These are phyloP conservation scores for Yamadazyma olivae DNA, from an alignment of 805 yeast species.

Conservation along the genomic window DNA sequence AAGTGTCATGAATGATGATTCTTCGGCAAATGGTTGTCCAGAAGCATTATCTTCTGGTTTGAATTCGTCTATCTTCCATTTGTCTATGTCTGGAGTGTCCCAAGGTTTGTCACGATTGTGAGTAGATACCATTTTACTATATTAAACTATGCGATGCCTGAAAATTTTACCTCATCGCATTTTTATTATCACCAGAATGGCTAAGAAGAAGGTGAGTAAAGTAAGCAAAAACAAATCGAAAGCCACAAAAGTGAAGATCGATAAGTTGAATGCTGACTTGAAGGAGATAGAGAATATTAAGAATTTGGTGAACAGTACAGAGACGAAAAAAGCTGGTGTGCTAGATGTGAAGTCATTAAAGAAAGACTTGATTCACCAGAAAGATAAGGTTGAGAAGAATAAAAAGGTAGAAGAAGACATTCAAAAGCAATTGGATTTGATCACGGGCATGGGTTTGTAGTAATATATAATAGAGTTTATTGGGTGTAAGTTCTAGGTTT, in stretches of 20 bases:
- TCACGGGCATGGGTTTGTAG: conserved; percentile 35
- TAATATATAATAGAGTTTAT: background rate
- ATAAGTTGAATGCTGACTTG: conserved; percentile 29
- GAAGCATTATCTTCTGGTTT: conserved; percentile 84
- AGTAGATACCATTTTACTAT: conserved; percentile 72
- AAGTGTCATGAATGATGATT: conserved; percentile 88
- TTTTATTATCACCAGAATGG: background rate
- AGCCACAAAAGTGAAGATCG: conserved; percentile 29
- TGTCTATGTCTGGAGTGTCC: conserved; percentile 94
- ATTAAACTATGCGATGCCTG: conserved; percentile 1
- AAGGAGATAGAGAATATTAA: conserved; percentile 21
- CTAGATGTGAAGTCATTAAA: conserved; percentile 34
- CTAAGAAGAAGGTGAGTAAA: conserved; percentile 2
- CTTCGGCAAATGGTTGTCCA: conserved; percentile 91
- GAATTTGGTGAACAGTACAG: conserved; percentile 10
- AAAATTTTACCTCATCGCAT: conserved; percentile 12
- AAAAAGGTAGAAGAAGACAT: conserved; percentile 40
- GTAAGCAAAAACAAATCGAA: conserved; percentile 21
- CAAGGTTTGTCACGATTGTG: conserved; percentile 96
- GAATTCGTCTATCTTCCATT: conserved; percentile 89
- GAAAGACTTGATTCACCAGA: conserved; percentile 39
- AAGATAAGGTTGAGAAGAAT: conserved; percentile 22
- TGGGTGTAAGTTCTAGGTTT: too few relatives aligned
- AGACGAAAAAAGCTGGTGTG: conserved; percentile 20
- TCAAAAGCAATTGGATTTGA: conserved; percentile 44